Conservation (phyloP, 2,329 filamentous ascomycete species). For the Sporothrix inflata region DNA sequence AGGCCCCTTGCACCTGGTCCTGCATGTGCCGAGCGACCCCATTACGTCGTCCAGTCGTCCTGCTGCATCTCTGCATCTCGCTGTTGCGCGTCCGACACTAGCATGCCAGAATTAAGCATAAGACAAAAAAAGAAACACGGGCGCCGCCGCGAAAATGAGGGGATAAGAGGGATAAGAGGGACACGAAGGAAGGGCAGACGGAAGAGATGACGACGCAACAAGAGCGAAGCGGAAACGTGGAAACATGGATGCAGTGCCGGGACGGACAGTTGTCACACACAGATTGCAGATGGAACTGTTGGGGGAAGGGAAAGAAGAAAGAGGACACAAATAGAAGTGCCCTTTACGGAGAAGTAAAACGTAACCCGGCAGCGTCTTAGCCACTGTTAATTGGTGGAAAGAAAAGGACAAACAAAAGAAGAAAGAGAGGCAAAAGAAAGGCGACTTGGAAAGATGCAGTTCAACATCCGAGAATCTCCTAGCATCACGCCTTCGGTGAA, state of each 20-base stretch:
- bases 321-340: neutral
- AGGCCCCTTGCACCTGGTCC: neutral
- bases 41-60: constrained; percentile 4
- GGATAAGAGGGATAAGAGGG: neutral
- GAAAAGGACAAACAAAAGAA: neutral
- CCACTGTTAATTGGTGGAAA: neutral
- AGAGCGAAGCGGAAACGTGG: neutral
- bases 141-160: neutral
- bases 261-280: constrained; percentile 1
- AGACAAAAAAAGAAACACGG: constrained; percentile 19
- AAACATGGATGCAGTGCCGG: constrained; percentile 18
- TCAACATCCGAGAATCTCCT: neutral
- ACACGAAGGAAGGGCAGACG: neutral
- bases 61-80: neutral
- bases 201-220: constrained; percentile 9
- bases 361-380: neutral
- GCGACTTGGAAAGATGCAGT: neutral
- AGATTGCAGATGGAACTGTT: neutral
- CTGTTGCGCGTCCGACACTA: neutral
- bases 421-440: neutral
- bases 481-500: neutral
- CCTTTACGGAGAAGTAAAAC: neutral
- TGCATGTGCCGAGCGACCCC: neutral
- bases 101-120: constrained; percentile 20
- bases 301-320: neutral